A percentile compares a stretch with the other conserved stretches of the same genome.
phyloP scores from a whole-genome alignment of 768 basidiomycete species.

The Rhodosporidiobolus odoratus region DNA sequence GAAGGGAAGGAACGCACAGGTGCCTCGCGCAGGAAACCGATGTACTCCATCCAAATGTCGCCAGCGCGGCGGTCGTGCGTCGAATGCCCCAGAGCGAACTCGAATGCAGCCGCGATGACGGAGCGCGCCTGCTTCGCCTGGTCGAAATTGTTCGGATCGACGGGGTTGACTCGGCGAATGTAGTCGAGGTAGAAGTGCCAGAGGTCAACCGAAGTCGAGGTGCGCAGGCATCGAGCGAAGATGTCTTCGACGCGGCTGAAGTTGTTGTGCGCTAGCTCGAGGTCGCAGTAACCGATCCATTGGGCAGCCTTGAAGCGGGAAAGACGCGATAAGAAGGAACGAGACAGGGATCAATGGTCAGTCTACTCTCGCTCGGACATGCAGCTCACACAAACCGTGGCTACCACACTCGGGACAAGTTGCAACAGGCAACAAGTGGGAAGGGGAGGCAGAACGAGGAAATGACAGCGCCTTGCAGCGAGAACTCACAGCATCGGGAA shows the following conservation, averaged over 20 bases:
- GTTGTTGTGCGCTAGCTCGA: constrained; percentile 51
- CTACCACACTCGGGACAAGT: not conserved
- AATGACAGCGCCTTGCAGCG: not conserved
- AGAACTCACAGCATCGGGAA: constrained; percentile 81
- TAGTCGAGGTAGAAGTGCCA: constrained; percentile 93
- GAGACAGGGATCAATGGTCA: not conserved
- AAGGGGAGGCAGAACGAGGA: not conserved
- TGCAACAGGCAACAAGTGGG: not conserved
- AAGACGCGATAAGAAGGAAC: no score
- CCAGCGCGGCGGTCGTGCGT: constrained; percentile 89
- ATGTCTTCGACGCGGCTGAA: constrained; percentile 75
- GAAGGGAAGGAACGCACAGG: constrained; percentile 55
- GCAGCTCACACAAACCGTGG: not conserved
- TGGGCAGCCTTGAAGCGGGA: constrained; percentile 60
- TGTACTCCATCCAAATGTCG: constrained; percentile 89
- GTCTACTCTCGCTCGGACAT: not conserved
- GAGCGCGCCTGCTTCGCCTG: constrained; percentile 58
- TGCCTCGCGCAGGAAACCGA: constrained; percentile 74
- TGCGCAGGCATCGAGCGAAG: constrained; percentile 80
- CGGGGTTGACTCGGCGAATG: constrained; percentile 64
- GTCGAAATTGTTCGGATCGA: constrained; percentile 43
- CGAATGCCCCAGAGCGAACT: constrained; percentile 81
- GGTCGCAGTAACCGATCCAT: constrained; percentile 73
- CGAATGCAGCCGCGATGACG: constrained; percentile 78
- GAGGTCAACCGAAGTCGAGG: constrained; percentile 79